Base-by-base conservation (phyloP, 1,284 basidiomycete genomes). In the Trichosporon faecale region DNA sequence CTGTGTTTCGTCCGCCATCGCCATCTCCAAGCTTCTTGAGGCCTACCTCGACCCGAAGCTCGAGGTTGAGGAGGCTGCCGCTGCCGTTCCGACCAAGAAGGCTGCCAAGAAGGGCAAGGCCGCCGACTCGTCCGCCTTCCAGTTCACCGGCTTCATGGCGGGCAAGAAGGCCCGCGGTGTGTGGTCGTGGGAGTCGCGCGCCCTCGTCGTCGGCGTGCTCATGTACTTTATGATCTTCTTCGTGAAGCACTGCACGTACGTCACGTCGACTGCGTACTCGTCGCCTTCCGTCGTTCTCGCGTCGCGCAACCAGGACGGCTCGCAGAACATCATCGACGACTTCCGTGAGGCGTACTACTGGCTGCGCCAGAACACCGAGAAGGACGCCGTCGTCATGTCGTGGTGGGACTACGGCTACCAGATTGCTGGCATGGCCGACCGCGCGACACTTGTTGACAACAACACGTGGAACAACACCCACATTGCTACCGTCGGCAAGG, bases 361-460 rank as follows among this genome's bases (percentile, higher is more conserved):
- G 97, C 85, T 99, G 66, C 88, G 95, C 69, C 92, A 96, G 84
- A 99, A 99, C 85, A 99, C 97, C 1, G 87, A 91, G 2, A 86
- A 93, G 82, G 91, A 94, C 75, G 90, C 94, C 14, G 95, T 98
- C 61, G 90, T 99, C 46, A 96, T 97, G 94, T 94, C 92, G 75
- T 99, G 97, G 97, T 99, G 97, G 97, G 97, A 99, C 85, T 99
- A 99, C 78, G 97, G 97, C 23, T 99, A 99, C 83, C 96, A 99
- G 85, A 98, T 99, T 79, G 94, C 95, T 57, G 97, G 97, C 65
- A 98, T 99, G 93, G 95, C 97, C 12, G 95, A 98, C 85, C 87
- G 97, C 52, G 75, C 77, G 12, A 83, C 81, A 1, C 86, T 99
- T 70, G 97, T 99, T 11, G 97, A 99, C 84, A 99, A 99, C 86